Evolutionary conservation across 176 grass and related monocot species (phyloP).

Genomic region (Echinochloa phyllopogon): DNA sequence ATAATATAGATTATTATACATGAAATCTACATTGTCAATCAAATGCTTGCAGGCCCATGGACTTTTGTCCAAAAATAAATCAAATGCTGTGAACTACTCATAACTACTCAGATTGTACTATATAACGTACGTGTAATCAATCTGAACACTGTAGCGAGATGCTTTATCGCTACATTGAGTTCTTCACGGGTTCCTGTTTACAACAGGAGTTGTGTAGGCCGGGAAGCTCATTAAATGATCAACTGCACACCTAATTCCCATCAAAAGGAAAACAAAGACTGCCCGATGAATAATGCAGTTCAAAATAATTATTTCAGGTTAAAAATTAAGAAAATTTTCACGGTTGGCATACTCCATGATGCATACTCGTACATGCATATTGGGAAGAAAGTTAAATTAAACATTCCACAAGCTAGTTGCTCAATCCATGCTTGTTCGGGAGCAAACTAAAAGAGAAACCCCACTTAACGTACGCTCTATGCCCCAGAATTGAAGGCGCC

Average conservation of each 20-base stretch:
- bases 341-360: not conserved
- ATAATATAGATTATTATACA: not conserved
- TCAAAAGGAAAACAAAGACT: not conserved
- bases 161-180: not conserved
- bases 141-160: slow-evolving; percentile 12
- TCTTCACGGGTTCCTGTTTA: slow-evolving; percentile 9
- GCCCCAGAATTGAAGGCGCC: not conserved
- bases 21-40: not conserved
- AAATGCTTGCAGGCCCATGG: not conserved
- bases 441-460: not conserved
- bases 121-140: not conserved
- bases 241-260: not conserved
- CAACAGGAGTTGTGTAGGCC: slow-evolving; percentile 23
- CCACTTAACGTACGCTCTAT: not conserved
- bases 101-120: not conserved
- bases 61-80: not conserved
- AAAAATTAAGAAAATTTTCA: not conserved
- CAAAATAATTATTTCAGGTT: not conserved
- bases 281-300: slow-evolving; percentile 8
- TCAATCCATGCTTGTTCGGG: not conserved
- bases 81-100: not conserved
- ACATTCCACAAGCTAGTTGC: not conserved
- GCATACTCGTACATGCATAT: not conserved
- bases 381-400: not conserved
- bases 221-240: slow-evolving; percentile 35